These are phyloP conservation scores for Microdochium bolleyi DNA, from an alignment of 2,329 filamentous ascomycete species.

Conservation along the genomic window DNA sequence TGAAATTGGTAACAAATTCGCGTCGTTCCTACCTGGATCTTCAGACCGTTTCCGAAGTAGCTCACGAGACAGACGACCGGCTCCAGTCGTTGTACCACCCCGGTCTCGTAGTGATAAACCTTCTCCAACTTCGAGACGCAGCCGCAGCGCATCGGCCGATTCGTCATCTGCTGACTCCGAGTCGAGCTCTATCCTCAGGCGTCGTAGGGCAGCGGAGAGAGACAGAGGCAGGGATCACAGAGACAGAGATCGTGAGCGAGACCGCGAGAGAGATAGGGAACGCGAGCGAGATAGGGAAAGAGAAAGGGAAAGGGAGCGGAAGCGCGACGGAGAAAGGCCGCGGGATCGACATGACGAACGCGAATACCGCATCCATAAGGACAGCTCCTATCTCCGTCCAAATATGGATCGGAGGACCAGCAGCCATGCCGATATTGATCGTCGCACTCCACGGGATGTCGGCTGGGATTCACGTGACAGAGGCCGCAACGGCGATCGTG, in stretches of 20 bases:
- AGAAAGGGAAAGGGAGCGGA: slow-evolving; percentile 2
- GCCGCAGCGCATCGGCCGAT: slow-evolving; percentile 17
- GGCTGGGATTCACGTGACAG: slow-evolving; percentile 12
- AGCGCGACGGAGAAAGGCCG: slow-evolving; percentile 11
- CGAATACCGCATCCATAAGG: slow-evolving; percentile 14
- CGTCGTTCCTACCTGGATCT: slow-evolving; percentile 15
- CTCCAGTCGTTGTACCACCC: slow-evolving; percentile 1
- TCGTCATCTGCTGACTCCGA: slow-evolving; percentile 16
- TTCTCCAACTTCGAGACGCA: slow-evolving; percentile 10
- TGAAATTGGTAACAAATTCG: slow-evolving; percentile 17
- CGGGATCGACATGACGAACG: slow-evolving; percentile 15
- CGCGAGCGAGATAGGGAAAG: slow-evolving; percentile 16
- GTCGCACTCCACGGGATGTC: slow-evolving; percentile 12
- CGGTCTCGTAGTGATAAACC: slow-evolving; percentile 14
- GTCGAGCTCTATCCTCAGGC: slow-evolving; percentile 12
- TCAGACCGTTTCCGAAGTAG: slow-evolving; percentile 17
- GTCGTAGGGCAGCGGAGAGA: slow-evolving; percentile 3
- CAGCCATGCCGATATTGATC: slow-evolving; percentile 19
- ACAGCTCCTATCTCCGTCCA: slow-evolving; percentile 17
- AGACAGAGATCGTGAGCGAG: background rate
- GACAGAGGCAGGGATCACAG: background rate
- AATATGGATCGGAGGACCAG: slow-evolving; percentile 15
- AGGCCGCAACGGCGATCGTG: slow-evolving; percentile 2
- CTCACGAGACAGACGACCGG: slow-evolving; percentile 16
- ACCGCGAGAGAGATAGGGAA: slow-evolving; percentile 8